Evolutionary conservation across 495 filamentous ascomycete species (phyloP).

Genomic region (Hypomontagnella monticulosa): DNA sequence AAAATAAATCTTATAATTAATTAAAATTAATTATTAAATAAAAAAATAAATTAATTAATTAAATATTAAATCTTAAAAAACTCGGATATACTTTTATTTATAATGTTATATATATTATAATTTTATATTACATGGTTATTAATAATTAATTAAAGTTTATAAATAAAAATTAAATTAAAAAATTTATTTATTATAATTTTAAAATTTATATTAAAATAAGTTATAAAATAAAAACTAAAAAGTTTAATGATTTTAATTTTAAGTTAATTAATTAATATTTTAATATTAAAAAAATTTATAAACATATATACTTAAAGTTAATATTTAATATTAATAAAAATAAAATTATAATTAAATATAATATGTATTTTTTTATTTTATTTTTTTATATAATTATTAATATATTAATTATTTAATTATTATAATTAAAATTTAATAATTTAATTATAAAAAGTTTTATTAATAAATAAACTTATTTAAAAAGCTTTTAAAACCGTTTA

Average conservation of each 20-base stretch:
- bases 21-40: not conserved
- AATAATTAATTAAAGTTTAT: not conserved
- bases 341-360: not conserved
- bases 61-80: not conserved
- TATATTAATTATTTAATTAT: not conserved
- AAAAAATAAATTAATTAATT: not conserved
- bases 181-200: not conserved
- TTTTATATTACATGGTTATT: not conserved
- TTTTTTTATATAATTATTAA: too few relatives aligned
- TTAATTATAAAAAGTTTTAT: not conserved
- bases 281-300: not conserved
- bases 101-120: not conserved
- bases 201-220: not conserved
- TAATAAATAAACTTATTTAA: not conserved
- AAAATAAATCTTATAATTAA: too few relatives aligned
- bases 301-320: not conserved
- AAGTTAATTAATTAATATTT: not conserved
- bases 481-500: not conserved
- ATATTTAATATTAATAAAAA: not conserved
- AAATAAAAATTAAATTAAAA: not conserved
- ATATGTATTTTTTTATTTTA: not conserved
- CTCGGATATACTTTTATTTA: not conserved
- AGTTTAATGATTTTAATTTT: not conserved
- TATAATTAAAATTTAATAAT: not conserved
- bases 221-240: not conserved